Conservation (phyloP, 2,329 filamentous ascomycete species). For the Didymella pinodella region DNA sequence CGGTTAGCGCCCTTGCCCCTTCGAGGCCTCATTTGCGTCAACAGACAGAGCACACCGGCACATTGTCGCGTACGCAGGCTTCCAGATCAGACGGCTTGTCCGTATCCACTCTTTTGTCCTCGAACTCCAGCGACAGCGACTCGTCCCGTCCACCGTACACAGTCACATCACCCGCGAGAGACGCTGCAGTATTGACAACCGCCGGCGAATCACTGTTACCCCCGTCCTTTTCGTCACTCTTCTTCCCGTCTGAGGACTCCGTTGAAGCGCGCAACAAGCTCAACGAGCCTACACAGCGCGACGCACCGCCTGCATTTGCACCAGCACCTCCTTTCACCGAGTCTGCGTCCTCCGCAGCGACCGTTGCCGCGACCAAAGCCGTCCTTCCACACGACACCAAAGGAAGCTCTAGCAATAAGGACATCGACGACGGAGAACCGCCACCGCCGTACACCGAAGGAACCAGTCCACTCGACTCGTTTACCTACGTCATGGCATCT, state of each 20-base stretch:
- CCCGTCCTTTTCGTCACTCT: constrained; percentile 71
- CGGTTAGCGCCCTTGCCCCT: constrained; percentile 41
- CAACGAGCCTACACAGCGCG: constrained; percentile 45
- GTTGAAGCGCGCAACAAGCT: constrained; percentile 59
- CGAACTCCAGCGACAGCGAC: constrained; percentile 25
- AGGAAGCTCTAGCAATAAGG: constrained; percentile 74
- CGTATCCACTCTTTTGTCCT: constrained; percentile 54
- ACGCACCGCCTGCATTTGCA: constrained; percentile 59
- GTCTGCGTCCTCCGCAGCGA: constrained; percentile 57
- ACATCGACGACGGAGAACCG: constrained; percentile 81
- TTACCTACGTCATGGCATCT: constrained; percentile 97
- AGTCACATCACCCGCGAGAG: constrained; percentile 48
- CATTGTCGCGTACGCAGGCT: constrained; percentile 55
- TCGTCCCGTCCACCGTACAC: constrained; percentile 39
- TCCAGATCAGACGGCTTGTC: constrained; percentile 54
- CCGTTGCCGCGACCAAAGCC: constrained; percentile 50
- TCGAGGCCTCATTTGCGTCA: constrained; percentile 30
- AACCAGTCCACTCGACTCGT: constrained; percentile 87
- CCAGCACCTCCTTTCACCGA: constrained; percentile 61
- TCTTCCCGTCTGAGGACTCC: constrained; percentile 60
- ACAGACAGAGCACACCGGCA: constrained; percentile 46
- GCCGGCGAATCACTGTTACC: constrained; percentile 62
- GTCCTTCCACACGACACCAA: constrained; percentile 89
- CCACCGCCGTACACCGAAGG: constrained; percentile 97
- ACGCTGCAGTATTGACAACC: constrained; percentile 49